phyloP scores from a whole-genome alignment of 2,329 filamentous ascomycete genomes.

The Lasiodiplodia gonubiensis region DNA sequence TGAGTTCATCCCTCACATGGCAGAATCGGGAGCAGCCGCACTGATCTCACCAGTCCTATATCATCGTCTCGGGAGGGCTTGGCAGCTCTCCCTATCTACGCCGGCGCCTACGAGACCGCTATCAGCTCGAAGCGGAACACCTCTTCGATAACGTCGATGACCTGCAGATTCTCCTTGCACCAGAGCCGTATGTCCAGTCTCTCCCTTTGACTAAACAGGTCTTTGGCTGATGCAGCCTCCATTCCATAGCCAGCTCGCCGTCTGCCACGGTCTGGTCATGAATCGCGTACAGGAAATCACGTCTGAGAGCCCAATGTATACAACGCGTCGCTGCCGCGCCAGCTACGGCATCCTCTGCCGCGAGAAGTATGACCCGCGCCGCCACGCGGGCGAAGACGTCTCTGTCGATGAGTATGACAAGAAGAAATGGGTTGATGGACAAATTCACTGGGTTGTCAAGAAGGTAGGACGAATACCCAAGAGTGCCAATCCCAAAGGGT shows the following conservation, averaged over 20 bases:
- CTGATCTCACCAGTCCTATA: constrained; percentile 29
- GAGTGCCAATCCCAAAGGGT: too few species aligned
- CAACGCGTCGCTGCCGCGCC: constrained; percentile 29
- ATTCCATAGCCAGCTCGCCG: constrained; percentile 48
- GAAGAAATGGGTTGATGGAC: constrained; percentile 29
- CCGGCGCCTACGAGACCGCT: constrained; percentile 34
- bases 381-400: constrained; percentile 26
- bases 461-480: constrained; percentile 6
- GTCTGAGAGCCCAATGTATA: constrained; percentile 45
- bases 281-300: constrained; percentile 53
- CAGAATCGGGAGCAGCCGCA: too few species aligned
- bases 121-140: constrained; percentile 28
- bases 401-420: constrained; percentile 27
- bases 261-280: constrained; percentile 55
- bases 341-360: constrained; percentile 32
- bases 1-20: background rate
- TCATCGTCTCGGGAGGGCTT: constrained; percentile 44
- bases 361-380: constrained; percentile 28
- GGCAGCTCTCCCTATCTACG: constrained; percentile 43
- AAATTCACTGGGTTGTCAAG: constrained; percentile 32
- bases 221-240: background rate
- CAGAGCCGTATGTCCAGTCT: constrained; percentile 43
- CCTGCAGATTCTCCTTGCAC: constrained; percentile 32
- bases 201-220: background rate
- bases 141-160: background rate